Conservation (phyloP, 495 filamentous ascomycete genomes). For the Trichocladium antarcticum region DNA sequence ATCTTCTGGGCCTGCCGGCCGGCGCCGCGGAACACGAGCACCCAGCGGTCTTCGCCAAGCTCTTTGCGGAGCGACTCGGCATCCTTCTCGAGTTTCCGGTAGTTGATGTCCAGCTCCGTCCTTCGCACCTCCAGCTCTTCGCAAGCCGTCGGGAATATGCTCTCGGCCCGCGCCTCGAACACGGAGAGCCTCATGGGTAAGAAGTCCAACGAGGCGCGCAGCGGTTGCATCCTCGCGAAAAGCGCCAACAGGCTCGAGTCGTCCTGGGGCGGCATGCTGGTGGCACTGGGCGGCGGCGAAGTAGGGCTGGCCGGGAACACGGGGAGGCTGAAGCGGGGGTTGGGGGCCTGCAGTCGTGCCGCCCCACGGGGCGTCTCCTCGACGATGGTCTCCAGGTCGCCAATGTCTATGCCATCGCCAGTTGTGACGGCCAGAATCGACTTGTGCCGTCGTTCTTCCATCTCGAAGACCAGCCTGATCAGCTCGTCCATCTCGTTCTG, state of each 20-base stretch:
- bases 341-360: constrained; percentile 29
- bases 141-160: constrained; percentile 76
- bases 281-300: constrained; percentile 45
- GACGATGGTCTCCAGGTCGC: constrained; percentile 85
- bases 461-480: constrained; percentile 76
- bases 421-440: constrained; percentile 48
- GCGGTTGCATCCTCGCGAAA: constrained; percentile 88
- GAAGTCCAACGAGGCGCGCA: constrained; percentile 88
- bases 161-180: constrained; percentile 65
- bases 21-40: constrained; percentile 88
- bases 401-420: constrained; percentile 64
- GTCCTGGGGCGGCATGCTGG: constrained; percentile 57
- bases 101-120: constrained; percentile 59
- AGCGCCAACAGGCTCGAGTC: constrained; percentile 73
- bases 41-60: constrained; percentile 89
- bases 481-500: constrained; percentile 80
- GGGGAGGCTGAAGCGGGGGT: constrained; percentile 58
- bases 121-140: constrained; percentile 70
- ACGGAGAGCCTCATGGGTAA: constrained; percentile 88
- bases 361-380: constrained; percentile 65
- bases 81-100: constrained; percentile 73
- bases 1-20: constrained; percentile 86
- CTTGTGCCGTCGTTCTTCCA: constrained; percentile 86
- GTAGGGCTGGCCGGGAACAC: constrained; percentile 45
- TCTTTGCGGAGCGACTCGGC: constrained; percentile 79